Percentiles rank a stretch among this genome's conserved stretches.
These are phyloP conservation scores for Fomitopsis serialis DNA, from an alignment of 768 basidiomycete genomes.

Conservation along the genomic window DNA sequence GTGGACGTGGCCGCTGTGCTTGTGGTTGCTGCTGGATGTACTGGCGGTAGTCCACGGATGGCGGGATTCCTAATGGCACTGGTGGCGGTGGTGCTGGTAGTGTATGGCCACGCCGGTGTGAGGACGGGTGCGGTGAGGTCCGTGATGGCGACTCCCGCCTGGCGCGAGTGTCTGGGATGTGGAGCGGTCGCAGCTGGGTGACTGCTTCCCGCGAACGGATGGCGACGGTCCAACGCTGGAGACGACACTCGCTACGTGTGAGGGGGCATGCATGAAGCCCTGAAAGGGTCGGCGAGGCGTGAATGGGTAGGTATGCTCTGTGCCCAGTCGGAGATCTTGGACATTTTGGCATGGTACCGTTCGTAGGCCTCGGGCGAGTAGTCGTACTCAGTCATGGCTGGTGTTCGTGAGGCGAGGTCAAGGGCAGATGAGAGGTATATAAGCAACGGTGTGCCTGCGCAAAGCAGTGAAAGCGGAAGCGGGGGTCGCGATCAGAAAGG, in stretches of 20 bases:
- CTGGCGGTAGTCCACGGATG: background rate
- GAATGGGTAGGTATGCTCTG: constrained; percentile 10
- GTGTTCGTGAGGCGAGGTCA: background rate
- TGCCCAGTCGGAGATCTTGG: constrained; percentile 23
- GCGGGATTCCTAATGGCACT: background rate
- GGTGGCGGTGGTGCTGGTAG: background rate
- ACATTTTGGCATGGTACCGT: constrained; percentile 21
- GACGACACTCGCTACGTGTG: background rate
- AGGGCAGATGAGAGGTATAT: background rate
- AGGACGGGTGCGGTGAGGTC: background rate
- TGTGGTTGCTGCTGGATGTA: background rate
- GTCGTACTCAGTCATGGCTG: constrained; percentile 29
- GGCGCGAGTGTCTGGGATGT: background rate
- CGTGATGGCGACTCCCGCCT: background rate
- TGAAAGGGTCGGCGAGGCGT: background rate
- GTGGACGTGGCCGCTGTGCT: background rate
- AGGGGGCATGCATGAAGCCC: background rate
- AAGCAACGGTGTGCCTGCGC: background rate
- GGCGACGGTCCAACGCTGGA: constrained; percentile 2
- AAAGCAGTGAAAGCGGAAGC: background rate
- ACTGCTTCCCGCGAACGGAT: constrained; percentile 10
- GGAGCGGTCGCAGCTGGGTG: constrained; percentile 5
- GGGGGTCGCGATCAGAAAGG: background rate
- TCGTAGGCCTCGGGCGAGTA: constrained; percentile 28
- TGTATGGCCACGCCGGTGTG: background rate